Conservation (phyloP, 345 rosid genomes). For the Eutrema yunnanense region DNA sequence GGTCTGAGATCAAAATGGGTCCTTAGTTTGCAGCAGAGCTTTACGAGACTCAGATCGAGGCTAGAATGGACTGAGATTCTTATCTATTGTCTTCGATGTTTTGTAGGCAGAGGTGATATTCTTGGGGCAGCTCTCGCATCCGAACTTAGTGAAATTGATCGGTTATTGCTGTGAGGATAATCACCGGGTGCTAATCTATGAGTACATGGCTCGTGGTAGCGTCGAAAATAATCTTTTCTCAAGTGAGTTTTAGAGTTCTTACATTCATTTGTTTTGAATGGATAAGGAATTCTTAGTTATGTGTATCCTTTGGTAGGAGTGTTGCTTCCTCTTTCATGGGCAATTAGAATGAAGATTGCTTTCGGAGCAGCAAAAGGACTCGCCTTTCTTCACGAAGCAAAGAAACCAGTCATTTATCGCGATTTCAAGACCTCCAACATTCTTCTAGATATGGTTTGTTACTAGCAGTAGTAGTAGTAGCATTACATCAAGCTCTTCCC, state of each 20-base stretch:
- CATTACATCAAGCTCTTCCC: neutral
- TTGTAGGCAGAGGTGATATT: constrained; percentile 94
- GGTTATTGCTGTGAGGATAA: constrained; percentile 94
- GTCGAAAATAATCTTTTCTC: constrained; percentile 87
- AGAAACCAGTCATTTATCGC: constrained; percentile 91
- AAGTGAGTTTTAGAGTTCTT: constrained; percentile 43
- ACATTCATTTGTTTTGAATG: neutral
- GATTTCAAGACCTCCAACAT: constrained; percentile 97
- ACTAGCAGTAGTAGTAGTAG: neutral
- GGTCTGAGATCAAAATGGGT: neutral
- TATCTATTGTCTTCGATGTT: constrained; percentile 3
- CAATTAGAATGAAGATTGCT: constrained; percentile 84
- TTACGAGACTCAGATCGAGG: neutral
- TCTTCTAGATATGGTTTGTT: constrained; percentile 72
- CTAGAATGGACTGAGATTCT: neutral
- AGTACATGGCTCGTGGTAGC: constrained; percentile 93
- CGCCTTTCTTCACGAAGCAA: constrained; percentile 92
- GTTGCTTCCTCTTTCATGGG: constrained; percentile 90
- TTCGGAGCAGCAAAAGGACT: constrained; percentile 96
- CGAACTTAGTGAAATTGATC: constrained; percentile 82
- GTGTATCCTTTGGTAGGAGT: constrained; percentile 48
- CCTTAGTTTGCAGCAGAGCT: neutral
- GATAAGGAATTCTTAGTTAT: neutral
- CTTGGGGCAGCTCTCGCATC: constrained; percentile 95
- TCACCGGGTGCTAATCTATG: constrained; percentile 78